Evolutionary conservation across 2,329 filamentous ascomycete species (phyloP), one percentile per base, ranked within the genome.

Genomic region (Acarospora socialis): DNA sequence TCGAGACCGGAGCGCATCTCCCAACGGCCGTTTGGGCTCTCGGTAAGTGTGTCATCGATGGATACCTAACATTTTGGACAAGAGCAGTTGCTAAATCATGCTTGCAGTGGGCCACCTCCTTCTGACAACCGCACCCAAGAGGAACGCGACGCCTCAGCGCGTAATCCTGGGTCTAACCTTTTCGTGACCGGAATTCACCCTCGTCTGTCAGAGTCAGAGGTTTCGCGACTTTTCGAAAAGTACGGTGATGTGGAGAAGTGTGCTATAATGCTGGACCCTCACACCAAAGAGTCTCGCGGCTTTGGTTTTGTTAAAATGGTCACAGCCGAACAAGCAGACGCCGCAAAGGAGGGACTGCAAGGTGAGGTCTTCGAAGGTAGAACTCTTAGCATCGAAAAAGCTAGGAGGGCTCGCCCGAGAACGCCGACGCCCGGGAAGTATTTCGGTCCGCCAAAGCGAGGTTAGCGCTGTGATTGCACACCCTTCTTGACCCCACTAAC

Each of bases 291-390:
- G 61, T 95, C 87, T 47, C 90, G 90, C 59, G 90, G 90, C 45
- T 98, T 98, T 46, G 90, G 90, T 35, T 98, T 98, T 64, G 90
- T 98, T 56, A 95, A 98, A 68, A 95, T 98, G 87, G 76, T 84
- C 39, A 92, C 83, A 36, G 73, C 82, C 29, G 87, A 95, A 34
- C 81, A 93, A 60, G 90, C 90, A 43, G 90, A 98, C 59, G 86
- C 90, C 46, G 90, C 90, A 46, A 93, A 90, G 66, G 90, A 95
- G 51, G 87, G 81, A 33, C 70, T 98, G 19, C 87, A 95, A 58
- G 87, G 87, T 52, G 87, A 95, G 59, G 73, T 83, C 46, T 84
- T 94, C 44, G 87, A 98, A 53, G 90, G 90, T 39, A 81, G 90
- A 48, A 94, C 86, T 40, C 64, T 98, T 50, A 94, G 86, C 70